A percentile compares a stretch with the other conserved stretches of the same genome.
phyloP scores from a whole-genome alignment of 2,329 filamentous ascomycete species.

The Zalaria obscura region DNA sequence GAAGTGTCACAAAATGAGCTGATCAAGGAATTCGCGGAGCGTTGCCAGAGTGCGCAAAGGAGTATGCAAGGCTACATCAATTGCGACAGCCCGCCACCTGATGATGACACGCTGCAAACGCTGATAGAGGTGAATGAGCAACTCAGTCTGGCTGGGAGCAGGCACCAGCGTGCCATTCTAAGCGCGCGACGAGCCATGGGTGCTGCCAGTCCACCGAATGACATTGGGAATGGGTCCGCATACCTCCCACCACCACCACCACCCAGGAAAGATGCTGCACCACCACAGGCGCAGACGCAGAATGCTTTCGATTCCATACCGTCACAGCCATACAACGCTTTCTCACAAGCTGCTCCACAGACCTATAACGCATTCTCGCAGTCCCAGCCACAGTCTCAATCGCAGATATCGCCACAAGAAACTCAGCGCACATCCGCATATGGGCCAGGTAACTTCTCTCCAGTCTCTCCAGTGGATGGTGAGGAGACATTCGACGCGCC shows the following conservation, averaged over 20 bases:
- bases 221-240: neutral
- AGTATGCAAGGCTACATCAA: conserved; percentile 80
- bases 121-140: conserved; percentile 93
- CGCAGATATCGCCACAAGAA: neutral
- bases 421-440: neutral
- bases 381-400: neutral
- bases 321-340: neutral
- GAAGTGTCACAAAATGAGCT: conserved; percentile 77
- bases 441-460: neutral
- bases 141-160: conserved; percentile 65
- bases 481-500: conserved; percentile 1
- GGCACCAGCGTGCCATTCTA: conserved; percentile 68
- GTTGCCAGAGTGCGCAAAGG: conserved; percentile 66
- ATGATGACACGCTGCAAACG: conserved; percentile 86
- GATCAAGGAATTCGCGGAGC: conserved; percentile 78
- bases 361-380: neutral
- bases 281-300: neutral
- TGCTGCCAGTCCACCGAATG: conserved; percentile 9
- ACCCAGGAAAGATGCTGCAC: neutral
- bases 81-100: conserved; percentile 62
- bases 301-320: neutral
- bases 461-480: conserved; percentile 1
- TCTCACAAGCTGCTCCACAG: neutral
- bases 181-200: conserved; percentile 36
- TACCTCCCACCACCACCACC: neutral